Evolutionary conservation across 139 green algal species (phyloP), one percentile per base, ranked within the genome.

Genomic region (Edaphochlamys debaryana): DNA sequence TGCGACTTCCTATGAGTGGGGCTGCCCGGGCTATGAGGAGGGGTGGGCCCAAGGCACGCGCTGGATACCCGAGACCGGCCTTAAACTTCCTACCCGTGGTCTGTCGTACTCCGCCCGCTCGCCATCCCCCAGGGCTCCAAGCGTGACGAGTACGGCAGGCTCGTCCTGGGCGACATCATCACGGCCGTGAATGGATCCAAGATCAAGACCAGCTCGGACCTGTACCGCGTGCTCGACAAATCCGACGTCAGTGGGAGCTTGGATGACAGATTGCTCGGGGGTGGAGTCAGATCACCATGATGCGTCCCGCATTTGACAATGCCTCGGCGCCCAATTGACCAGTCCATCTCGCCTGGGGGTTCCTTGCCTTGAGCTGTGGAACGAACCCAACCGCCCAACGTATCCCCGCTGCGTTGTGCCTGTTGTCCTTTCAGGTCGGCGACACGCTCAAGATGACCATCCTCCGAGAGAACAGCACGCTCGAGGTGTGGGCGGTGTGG

Each of bases 101-200:
- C n/a, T n/a, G n/a, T n/a, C n/a, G 11, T 13, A 54, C 45, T 54
- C 11, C 45, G 45, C 45, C 45, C 45, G 45, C 45, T n/a, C 45
- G 45, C 45, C 45, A 54, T 13, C 45, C 45, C 45, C 27, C 80
- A 89, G 40, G 94, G 93, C 67, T 97, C 93, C 6, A 91, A 69
- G 20, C 84, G 95, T 1, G 95, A 98, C 82, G 89, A 94, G 78
- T 92, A 90, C 68, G 92, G 92, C 17, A 88, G 92, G 48, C 81
- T 95, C 60, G 87, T 98, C 34, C 89, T 98, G 41, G 91, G 92
- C 6, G 95, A 98, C 87, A 96, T 98, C 88, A 96, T 98, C 87
- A 85, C 92, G 4, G 58, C 41, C 29, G 80, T 54, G 45, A 13
- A 13, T 9, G 45, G 45, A 54, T 80, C 69, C 32, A 89, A 91